A percentile compares a stretch with the other conserved stretches of the same genome.
Evolutionary conservation across 169 alveolate species (phyloP).

Genomic region (Cryptosporidium sp.): DNA sequence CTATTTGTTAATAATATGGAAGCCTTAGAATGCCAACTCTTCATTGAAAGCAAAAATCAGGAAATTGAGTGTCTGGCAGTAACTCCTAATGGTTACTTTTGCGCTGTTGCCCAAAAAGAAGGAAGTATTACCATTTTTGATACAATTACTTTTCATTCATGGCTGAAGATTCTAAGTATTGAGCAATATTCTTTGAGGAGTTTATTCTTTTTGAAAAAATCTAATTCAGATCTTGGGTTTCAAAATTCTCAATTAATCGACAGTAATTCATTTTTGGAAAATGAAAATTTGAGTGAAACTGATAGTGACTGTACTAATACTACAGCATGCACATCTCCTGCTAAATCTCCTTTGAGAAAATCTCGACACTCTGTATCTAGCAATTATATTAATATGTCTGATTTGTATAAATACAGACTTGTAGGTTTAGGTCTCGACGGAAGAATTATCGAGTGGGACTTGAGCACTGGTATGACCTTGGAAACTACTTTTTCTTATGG

Average conservation of each 20-base stretch:
- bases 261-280: neutral
- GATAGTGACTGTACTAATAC: conserved; percentile 48
- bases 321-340: conserved; percentile 72
- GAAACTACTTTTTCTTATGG: conserved; percentile 55
- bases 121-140: conserved; percentile 53
- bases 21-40: conserved; percentile 48
- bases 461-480: conserved; percentile 31
- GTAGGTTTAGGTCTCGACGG: conserved; percentile 69
- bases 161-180: conserved; percentile 27
- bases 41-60: conserved; percentile 18
- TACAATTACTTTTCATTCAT: conserved; percentile 61
- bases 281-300: conserved; percentile 35
- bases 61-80: conserved; percentile 58
- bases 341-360: conserved; percentile 27
- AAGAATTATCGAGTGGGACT: conserved; percentile 63
- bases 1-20: conserved; percentile 7
- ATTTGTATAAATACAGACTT: conserved; percentile 31
- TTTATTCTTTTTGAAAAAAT: conserved; percentile 28
- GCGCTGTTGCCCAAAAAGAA: conserved; percentile 52
- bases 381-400: conserved; percentile 3
- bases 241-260: neutral
- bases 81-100: conserved; percentile 66
- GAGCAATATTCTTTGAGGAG: conserved; percentile 34
- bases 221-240: neutral
- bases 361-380: neutral